Evolutionary conservation across 495 filamentous ascomycete genomes (phyloP), one percentile per base, ranked within the genome.

Genomic region (Melanomma pulvis-pyrius): DNA sequence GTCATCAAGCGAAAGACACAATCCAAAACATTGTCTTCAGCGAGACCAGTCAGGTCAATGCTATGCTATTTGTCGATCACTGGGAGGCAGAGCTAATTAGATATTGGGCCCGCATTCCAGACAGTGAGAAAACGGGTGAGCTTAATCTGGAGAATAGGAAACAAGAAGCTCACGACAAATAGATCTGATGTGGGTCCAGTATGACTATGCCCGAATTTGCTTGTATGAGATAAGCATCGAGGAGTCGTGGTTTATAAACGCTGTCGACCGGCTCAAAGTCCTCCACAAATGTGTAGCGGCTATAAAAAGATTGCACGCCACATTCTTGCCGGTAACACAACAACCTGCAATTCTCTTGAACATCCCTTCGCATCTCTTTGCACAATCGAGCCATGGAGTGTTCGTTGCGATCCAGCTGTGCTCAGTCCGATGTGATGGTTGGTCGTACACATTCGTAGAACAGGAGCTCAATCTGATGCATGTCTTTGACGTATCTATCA

Each of bases 141-240:
- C 5, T n/a, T 3, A 17, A 21, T n/a, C 9, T 17, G 11, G 41
- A 6, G 8, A 26, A 6, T 5, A 21, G 4, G n/a, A 41, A 36
- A 2, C 17, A 30, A n/a, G 5, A 19, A 29, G 17, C 52, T 65
- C 1, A 65, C 22, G 24, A 21, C 1, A 13, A 1, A 32, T 41
- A 65, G 61, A 58, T 25, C 39, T 65, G 7, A n/a, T 65, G 26
- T 15, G 22, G 7, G 19, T 57, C 51, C 51, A 65, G 25, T 65
- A 49, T 28, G 11, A 39, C 34, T 58, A 65, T 41, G 53, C 53
- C 36, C 48, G 29, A 17, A 13, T 58, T 2, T 57, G 61, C 25
- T 24, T 65, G 12, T 44, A 30, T 21, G 51, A 58, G 28, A 19
- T 25, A 13, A 2, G 61, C 53, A 51, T 65, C n/a, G 61, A 65